Percentiles rank a stretch among this genome's conserved stretches.
phyloP scores from a whole-genome alignment of 2,329 filamentous ascomycete species.

The Claviceps pazoutovae region DNA sequence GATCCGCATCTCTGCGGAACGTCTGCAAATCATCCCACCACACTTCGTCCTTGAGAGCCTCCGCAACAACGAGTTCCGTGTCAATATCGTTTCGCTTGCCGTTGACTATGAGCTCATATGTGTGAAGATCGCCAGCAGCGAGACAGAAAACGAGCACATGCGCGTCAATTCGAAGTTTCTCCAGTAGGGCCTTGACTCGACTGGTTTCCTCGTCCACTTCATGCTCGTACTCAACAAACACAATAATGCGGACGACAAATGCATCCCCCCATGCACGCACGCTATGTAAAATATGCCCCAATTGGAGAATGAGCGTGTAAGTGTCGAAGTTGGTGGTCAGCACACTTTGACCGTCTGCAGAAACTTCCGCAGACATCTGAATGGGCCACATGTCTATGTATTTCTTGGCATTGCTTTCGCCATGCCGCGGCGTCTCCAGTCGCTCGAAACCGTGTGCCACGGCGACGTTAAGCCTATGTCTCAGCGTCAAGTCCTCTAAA shows the following conservation, averaged over 20 bases:
- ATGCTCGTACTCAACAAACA: conserved; percentile 80
- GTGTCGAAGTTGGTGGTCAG: conserved; percentile 86
- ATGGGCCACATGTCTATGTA: conserved; percentile 87
- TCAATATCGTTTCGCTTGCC: conserved; percentile 43
- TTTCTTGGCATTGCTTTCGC: conserved; percentile 49
- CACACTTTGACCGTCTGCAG: conserved; percentile 50
- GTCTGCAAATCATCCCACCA: conserved; percentile 72
- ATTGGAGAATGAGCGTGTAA: conserved; percentile 70
- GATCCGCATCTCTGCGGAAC: conserved; percentile 27
- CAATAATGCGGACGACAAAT: conserved; percentile 61
- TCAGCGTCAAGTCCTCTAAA: conserved; percentile 65
- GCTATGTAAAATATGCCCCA: conserved; percentile 72
- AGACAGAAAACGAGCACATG: conserved; percentile 71
- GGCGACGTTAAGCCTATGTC: conserved; percentile 70
- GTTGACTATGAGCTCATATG: conserved; percentile 68
- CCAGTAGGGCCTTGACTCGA: conserved; percentile 58
- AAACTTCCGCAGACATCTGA: conserved; percentile 79
- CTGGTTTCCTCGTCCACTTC: conserved; percentile 68
- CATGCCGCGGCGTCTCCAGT: conserved; percentile 54
- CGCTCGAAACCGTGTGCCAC: conserved; percentile 69
- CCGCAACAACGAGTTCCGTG: conserved; percentile 46
- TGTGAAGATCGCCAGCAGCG: conserved; percentile 55
- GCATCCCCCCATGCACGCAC: conserved; percentile 66
- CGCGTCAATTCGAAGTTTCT: conserved; percentile 71
- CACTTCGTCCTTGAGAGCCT: conserved; percentile 53